A percentile compares a stretch with the other conserved stretches of the same genome.
These are phyloP conservation scores for Cornus suecica DNA, from an alignment of 148 eudicot species.

Conservation along the genomic window DNA sequence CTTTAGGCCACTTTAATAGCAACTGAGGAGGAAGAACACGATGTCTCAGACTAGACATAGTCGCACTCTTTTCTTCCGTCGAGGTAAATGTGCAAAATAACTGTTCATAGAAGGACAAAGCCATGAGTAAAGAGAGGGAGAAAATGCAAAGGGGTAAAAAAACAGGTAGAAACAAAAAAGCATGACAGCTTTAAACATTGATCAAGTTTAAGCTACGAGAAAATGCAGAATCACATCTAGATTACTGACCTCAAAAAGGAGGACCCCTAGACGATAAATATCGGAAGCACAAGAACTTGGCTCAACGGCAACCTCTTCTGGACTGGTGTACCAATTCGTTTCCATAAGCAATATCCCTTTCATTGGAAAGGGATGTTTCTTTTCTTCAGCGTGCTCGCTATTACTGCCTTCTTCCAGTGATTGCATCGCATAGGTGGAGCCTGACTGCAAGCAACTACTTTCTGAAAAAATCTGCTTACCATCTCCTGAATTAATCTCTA, in stretches of 20 bases:
- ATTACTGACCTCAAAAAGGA: conserved; percentile 87
- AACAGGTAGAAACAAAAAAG: neutral
- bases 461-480: conserved; percentile 30
- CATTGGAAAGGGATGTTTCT: conserved; percentile 74
- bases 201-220: conserved; percentile 7
- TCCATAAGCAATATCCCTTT: conserved; percentile 77
- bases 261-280: conserved; percentile 84
- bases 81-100: conserved; percentile 79
- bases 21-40: conserved; percentile 95
- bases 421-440: conserved; percentile 25
- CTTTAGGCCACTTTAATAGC: conserved; percentile 93
- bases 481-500: conserved; percentile 12
- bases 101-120: conserved; percentile 39
- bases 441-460: conserved; percentile 45
- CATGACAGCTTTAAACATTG: conserved; percentile 12
- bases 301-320: conserved; percentile 82
- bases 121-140: conserved; percentile 8
- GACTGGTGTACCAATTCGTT: conserved; percentile 86
- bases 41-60: conserved; percentile 86
- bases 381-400: conserved; percentile 44
- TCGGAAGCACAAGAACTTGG: conserved; percentile 88
- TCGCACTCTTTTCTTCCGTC: conserved; percentile 75
- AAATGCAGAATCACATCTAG: conserved; percentile 21
- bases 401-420: conserved; percentile 28
- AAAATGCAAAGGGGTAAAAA: neutral